Percentiles rank a stretch among this genome's conserved stretches.
Evolutionary conservation across 2,329 filamentous ascomycete genomes (phyloP).

Genomic region (Akanthomyces dipterigenus): DNA sequence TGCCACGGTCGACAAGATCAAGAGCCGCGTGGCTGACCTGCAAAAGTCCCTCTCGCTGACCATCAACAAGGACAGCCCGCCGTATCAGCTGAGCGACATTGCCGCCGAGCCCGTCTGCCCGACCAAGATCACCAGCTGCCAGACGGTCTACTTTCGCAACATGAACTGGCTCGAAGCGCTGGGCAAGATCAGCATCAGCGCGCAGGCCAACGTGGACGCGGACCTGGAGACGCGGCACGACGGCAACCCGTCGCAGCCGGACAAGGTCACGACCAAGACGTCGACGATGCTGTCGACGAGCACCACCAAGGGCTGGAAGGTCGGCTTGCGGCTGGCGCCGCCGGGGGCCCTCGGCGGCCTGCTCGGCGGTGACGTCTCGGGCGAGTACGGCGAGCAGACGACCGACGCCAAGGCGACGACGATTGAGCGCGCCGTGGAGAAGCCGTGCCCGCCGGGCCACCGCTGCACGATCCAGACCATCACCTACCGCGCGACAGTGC

Average conservation of each 20-base stretch:
- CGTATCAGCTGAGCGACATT: background rate
- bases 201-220: background rate
- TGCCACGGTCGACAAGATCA: background rate
- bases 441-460: background rate
- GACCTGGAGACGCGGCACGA: background rate
- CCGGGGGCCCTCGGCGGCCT: background rate
- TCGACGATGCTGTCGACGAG: background rate
- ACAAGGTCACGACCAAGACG: background rate
- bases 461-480: conserved; percentile 2
- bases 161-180: background rate
- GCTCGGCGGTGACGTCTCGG: background rate
- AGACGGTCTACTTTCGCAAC: background rate
- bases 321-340: background rate
- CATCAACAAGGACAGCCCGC: background rate
- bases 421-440: background rate
- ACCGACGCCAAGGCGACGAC: background rate
- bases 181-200: background rate
- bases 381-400: conserved; percentile 1
- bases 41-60: background rate
- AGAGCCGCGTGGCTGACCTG: background rate
- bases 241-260: background rate
- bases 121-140: background rate
- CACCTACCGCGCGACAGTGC: background rate
- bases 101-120: background rate
- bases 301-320: background rate